These are phyloP conservation scores for Halteria grandinella DNA, from an alignment of 73 alveolate species.

Conservation along the genomic window DNA sequence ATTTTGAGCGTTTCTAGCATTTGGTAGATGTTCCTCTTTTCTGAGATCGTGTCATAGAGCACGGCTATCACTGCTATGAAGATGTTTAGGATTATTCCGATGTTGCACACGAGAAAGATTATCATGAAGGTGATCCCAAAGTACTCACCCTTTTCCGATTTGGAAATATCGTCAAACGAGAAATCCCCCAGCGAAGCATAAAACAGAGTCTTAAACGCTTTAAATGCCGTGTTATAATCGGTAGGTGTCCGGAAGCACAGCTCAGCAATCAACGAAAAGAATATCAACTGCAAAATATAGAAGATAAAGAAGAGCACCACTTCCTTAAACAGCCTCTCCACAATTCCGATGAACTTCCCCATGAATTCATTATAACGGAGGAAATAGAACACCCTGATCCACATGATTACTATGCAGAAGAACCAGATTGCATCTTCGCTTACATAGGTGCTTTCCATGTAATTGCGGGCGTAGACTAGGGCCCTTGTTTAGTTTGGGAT, in stretches of 20 bases:
- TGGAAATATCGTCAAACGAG: conserved; percentile 28
- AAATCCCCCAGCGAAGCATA: conserved; percentile 61
- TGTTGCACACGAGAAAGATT: conserved; percentile 32
- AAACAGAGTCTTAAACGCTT: conserved; percentile 50
- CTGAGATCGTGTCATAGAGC: conserved; percentile 12
- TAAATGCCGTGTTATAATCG: conserved; percentile 15
- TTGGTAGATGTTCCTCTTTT: conserved; percentile 17
- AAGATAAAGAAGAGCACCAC: conserved; percentile 41
- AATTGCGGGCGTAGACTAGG: conserved; percentile 17
- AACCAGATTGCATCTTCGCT: conserved; percentile 38
- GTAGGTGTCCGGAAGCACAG: conserved; percentile 46
- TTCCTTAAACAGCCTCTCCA: conserved; percentile 36
- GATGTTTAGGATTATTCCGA: conserved; percentile 20
- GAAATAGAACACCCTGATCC: conserved; percentile 57
- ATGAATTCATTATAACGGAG: conserved; percentile 43
- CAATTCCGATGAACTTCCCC: conserved; percentile 61
- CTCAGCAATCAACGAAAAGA: conserved; percentile 60
- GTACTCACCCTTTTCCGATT: conserved; percentile 22
- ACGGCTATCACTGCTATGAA: conserved; percentile 45
- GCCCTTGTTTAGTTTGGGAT: conserved; percentile 31
- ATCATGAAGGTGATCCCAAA: conserved; percentile 51
- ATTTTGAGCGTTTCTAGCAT: conserved; percentile 61
- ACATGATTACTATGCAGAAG: conserved; percentile 29
- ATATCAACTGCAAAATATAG: conserved; percentile 25
- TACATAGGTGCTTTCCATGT: conserved; percentile 11